A percentile compares a stretch with the other conserved stretches of the same genome.
These are phyloP conservation scores for Saccharomycopsis phalli DNA, from an alignment of 1,139 yeast genomes.

Conservation along the genomic window DNA sequence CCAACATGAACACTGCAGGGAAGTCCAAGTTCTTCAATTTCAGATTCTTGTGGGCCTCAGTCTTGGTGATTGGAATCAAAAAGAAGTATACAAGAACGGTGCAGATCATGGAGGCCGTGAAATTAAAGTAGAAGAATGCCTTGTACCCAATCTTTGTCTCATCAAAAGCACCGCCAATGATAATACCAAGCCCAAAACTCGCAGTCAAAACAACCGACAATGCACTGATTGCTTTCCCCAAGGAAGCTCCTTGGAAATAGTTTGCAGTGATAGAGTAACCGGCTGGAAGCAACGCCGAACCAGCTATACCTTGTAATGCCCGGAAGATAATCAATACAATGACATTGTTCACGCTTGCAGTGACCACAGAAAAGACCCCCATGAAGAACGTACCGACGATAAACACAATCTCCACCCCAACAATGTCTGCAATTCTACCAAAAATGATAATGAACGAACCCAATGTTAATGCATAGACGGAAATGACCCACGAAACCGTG, in stretches of 20 bases:
- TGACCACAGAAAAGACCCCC: slow-evolving; percentile 27
- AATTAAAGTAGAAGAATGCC: slow-evolving; percentile 26
- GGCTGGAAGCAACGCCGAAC: slow-evolving; percentile 29
- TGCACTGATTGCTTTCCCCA: slow-evolving; percentile 25
- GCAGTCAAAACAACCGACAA: slow-evolving; percentile 26
- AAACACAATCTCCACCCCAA: slow-evolving; percentile 28
- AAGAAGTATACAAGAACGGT: slow-evolving; percentile 22
- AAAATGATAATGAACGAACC: slow-evolving; percentile 30
- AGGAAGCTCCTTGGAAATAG: slow-evolving; percentile 26
- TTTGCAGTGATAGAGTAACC: slow-evolving; percentile 28
- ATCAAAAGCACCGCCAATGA: slow-evolving; percentile 31
- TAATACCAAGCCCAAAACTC: slow-evolving; percentile 27
- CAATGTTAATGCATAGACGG: slow-evolving; percentile 29
- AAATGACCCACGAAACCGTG: slow-evolving; percentile 29
- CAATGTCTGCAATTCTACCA: slow-evolving; percentile 30
- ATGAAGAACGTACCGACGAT: slow-evolving; percentile 22
- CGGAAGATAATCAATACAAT: slow-evolving; percentile 30
- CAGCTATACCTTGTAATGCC: slow-evolving; percentile 33
- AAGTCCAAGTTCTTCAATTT: slow-evolving; percentile 26
- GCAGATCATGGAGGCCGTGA: slow-evolving; percentile 23
- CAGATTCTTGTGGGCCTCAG: slow-evolving; percentile 22
- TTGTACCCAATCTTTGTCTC: slow-evolving; percentile 27
- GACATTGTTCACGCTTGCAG: slow-evolving; percentile 25
- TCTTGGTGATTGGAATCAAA: slow-evolving; percentile 25
- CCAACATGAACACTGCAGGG: slow-evolving; percentile 24